Percentiles rank a stretch among this genome's conserved stretches.
Evolutionary conservation across 2,329 filamentous ascomycete genomes (phyloP).

Genomic region (Aspergillus fischeri): DNA sequence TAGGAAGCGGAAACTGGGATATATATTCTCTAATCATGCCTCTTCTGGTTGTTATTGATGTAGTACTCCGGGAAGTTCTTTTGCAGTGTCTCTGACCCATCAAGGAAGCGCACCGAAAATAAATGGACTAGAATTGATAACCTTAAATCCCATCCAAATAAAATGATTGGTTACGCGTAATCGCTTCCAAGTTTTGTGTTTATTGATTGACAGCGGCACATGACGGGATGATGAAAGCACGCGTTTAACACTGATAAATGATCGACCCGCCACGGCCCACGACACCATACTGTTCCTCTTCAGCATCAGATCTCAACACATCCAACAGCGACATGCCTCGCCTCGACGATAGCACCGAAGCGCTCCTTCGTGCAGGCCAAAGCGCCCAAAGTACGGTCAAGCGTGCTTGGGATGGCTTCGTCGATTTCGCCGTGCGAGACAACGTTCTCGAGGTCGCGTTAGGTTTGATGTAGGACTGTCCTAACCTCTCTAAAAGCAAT

Average conservation of each 20-base stretch:
- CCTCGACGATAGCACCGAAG: slow-evolving; percentile 26
- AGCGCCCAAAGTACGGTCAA: slow-evolving; percentile 43
- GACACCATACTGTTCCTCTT: neutral
- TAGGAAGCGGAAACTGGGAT: too few relatives aligned
- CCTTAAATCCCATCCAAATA: neutral
- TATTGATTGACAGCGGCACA: neutral
- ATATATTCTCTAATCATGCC: too few relatives aligned
- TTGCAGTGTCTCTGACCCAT: too few relatives aligned
- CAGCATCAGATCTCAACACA: neutral
- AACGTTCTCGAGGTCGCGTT: slow-evolving; percentile 74
- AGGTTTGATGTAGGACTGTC: slow-evolving; percentile 60
- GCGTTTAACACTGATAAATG: neutral
- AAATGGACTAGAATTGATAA: neutral
- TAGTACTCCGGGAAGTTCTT: too few relatives aligned
- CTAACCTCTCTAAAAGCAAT: neutral
- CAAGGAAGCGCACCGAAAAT: too few relatives aligned
- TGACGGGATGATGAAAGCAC: neutral
- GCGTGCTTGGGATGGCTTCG: slow-evolving; percentile 59
- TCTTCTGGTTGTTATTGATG: too few relatives aligned
- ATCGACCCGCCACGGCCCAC: neutral
- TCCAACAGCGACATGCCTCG: slow-evolving; percentile 20
- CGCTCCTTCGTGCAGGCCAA: slow-evolving; percentile 35
- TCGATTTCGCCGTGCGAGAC: slow-evolving; percentile 69
- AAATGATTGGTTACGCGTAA: neutral
- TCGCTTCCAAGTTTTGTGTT: neutral